phyloP scores from a whole-genome alignment of 306 rosid genomes.

The Abrus pulchellus region DNA sequence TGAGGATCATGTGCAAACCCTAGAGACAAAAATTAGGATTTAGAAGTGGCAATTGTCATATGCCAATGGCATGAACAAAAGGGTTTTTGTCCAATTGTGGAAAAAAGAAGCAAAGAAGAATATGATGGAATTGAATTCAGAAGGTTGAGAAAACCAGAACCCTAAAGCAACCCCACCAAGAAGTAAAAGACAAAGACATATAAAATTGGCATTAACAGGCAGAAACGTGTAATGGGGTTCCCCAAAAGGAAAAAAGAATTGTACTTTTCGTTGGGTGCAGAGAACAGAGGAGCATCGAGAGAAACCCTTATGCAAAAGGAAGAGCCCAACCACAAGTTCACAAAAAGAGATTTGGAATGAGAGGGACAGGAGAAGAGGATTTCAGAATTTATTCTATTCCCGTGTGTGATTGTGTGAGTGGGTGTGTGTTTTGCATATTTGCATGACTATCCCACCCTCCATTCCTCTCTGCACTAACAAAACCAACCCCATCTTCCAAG shows the following conservation, averaged over 20 bases:
- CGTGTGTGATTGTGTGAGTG: conserved; percentile 53
- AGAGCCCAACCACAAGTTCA: conserved; percentile 52
- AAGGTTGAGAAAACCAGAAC: conserved; percentile 47
- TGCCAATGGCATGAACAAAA: not conserved
- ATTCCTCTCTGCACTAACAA: not conserved
- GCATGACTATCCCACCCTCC: conserved; percentile 3
- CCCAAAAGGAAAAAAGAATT: conserved; percentile 17
- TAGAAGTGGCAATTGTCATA: conserved; percentile 6
- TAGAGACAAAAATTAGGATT: conserved; percentile 19
- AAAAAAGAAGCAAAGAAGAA: not conserved
- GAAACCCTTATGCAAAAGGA: conserved; percentile 40
- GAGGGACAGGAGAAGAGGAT: conserved; percentile 15
- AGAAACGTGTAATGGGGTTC: conserved; percentile 40
- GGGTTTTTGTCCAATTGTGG: conserved; percentile 18
- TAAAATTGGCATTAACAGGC: not conserved
- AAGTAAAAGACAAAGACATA: not conserved
- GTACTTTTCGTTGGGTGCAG: conserved; percentile 42
- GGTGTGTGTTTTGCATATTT: conserved; percentile 25
- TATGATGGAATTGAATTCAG: not conserved
- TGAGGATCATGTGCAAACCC: conserved; percentile 29
- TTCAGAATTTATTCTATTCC: conserved; percentile 39
- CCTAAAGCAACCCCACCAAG: conserved; percentile 34
- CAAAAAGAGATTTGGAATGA: conserved; percentile 43
- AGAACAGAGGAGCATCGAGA: conserved; percentile 27
- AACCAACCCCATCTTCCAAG: not conserved